These are phyloP conservation scores for Pseudonitzschia pungens DNA, from an alignment of 108 stramenopile species.

Conservation along the genomic window DNA sequence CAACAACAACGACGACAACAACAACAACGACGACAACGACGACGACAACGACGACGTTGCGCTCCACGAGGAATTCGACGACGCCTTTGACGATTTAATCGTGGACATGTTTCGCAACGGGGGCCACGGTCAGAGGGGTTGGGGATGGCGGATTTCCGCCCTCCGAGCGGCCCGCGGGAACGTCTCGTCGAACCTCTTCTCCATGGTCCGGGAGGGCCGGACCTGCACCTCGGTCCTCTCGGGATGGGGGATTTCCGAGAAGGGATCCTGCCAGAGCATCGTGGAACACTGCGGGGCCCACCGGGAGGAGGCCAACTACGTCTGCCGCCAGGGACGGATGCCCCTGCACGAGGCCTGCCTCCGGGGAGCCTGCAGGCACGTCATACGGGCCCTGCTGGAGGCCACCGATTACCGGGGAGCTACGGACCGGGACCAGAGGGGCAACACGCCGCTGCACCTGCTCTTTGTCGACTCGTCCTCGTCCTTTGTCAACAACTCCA, in stretches of 20 bases:
- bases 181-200: conserved; percentile 5
- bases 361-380: conserved; percentile 39
- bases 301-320: conserved; percentile 31
- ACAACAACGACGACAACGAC: background rate
- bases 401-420: conserved; percentile 21
- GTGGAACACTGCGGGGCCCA: conserved; percentile 20
- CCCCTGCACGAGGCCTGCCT: conserved; percentile 52
- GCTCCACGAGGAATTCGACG: background rate
- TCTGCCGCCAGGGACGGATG: conserved; percentile 23
- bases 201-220: conserved; percentile 29
- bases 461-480: conserved; percentile 40
- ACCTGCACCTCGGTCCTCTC: conserved; percentile 28
- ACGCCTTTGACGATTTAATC: background rate
- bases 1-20: background rate
- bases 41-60: background rate
- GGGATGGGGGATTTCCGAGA: conserved; percentile 9
- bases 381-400: conserved; percentile 37
- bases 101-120: background rate
- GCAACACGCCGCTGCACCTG: conserved; percentile 50
- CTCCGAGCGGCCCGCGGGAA: conserved; percentile 1
- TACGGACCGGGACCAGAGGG: conserved; percentile 23
- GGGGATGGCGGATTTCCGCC: background rate
- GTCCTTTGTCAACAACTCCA: background rate
- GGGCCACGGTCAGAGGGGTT: background rate
- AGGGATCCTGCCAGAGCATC: conserved; percentile 29